Conservation (phyloP, 192 early-diverging fungal species). For the Oehlia diaphana region DNA sequence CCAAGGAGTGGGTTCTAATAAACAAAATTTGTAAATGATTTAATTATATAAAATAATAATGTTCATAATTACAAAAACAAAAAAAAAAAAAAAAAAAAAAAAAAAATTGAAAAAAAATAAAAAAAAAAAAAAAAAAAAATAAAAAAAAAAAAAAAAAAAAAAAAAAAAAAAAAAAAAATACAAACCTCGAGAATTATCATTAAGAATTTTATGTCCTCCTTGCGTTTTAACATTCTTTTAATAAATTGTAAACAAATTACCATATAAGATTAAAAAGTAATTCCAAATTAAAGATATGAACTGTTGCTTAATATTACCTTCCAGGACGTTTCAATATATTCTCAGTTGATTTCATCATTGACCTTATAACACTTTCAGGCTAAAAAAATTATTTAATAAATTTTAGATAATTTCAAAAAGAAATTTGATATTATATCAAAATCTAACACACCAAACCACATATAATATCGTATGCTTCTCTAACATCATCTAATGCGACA, state of each 20-base stretch:
- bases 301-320: slow-evolving; percentile 25
- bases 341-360: slow-evolving; percentile 78
- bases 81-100: background rate
- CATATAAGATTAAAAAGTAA: slow-evolving; percentile 34
- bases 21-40: background rate
- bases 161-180: background rate
- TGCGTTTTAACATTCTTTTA: slow-evolving; percentile 40
- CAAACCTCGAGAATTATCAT: slow-evolving; percentile 82
- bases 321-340: slow-evolving; percentile 66
- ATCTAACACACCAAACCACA: slow-evolving; percentile 51
- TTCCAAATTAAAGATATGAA: slow-evolving; percentile 8
- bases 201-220: slow-evolving; percentile 77
- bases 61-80: slow-evolving; percentile 1
- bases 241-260: background rate
- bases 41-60: slow-evolving; percentile 6
- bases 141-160: too few relatives aligned
- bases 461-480: slow-evolving; percentile 62
- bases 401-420: background rate
- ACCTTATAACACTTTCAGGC: slow-evolving; percentile 60
- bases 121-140: background rate
- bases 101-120: too few relatives aligned
- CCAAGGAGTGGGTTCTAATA: slow-evolving; percentile 76
- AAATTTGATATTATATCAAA: background rate
- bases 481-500: slow-evolving; percentile 63
- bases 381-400: slow-evolving; percentile 27